phyloP scores from a whole-genome alignment of 1,284 basidiomycete genomes.

The Coriolopsis trogii region DNA sequence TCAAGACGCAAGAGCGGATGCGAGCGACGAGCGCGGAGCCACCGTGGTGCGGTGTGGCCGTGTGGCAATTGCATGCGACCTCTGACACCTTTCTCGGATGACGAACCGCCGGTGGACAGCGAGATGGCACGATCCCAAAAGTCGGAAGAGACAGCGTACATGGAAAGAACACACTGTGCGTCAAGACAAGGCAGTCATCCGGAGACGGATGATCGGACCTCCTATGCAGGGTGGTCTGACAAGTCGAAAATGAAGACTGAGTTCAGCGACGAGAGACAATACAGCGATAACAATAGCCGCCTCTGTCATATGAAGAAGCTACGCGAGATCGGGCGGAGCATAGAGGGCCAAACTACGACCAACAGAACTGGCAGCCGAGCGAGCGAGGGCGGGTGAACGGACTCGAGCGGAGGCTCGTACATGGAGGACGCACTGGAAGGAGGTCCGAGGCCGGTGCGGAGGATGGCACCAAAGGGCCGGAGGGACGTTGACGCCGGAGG shows the following conservation, averaged over 20 bases:
- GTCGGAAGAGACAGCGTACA: background rate
- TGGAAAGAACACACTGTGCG: background rate
- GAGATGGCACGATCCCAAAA: conserved; percentile 3
- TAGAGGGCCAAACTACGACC: background rate
- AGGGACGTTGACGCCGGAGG: background rate
- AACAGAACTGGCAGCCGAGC: background rate
- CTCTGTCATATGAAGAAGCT: conserved; percentile 9
- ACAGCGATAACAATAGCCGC: conserved; percentile 16
- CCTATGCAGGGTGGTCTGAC: conserved; percentile 17
- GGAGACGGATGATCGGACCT: conserved; percentile 7
- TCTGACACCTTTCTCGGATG: background rate
- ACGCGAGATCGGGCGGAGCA: conserved; percentile 1
- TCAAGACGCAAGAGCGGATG: background rate
- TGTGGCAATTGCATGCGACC: background rate
- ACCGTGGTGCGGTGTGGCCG: too few species aligned
- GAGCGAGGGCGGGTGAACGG: background rate
- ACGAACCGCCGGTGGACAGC: conserved; percentile 10
- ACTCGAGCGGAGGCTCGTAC: too few species aligned
- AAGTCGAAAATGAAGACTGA: conserved; percentile 13
- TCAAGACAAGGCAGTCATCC: conserved; percentile 2
- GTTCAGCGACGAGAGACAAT: conserved; percentile 19
- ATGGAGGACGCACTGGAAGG: too few species aligned
- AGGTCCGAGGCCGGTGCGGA: background rate
- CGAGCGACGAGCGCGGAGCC: background rate
- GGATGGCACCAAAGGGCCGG: background rate